Conservation (phyloP, 2,329 filamentous ascomycete species). For the Elsinoe australis region DNA sequence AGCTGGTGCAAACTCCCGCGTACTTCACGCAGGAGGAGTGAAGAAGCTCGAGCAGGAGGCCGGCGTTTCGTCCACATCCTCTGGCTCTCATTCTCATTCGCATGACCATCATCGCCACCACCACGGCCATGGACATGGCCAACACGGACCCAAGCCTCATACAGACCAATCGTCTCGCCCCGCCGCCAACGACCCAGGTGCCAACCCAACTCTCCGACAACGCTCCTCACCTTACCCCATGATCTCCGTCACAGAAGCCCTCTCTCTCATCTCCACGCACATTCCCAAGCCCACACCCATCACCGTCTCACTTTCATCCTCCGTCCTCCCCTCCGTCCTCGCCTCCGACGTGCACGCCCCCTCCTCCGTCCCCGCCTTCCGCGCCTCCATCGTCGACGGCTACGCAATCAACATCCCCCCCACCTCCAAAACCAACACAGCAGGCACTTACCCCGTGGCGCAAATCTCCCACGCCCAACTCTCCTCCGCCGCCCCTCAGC, state of each 20-base stretch:
- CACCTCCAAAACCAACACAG: slow-evolving; percentile 51
- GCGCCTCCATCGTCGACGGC: slow-evolving; percentile 93
- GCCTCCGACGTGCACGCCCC: slow-evolving; percentile 72
- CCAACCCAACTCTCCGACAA: slow-evolving; percentile 60
- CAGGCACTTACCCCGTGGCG: slow-evolving; percentile 77
- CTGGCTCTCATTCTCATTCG: slow-evolving; percentile 37
- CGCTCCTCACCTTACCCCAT: slow-evolving; percentile 87
- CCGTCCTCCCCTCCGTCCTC: slow-evolving; percentile 67
- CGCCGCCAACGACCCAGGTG: slow-evolving; percentile 52
- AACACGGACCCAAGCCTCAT: slow-evolving; percentile 57
- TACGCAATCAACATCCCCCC: slow-evolving; percentile 67
- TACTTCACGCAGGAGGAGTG: slow-evolving; percentile 70
- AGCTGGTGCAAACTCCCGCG: slow-evolving; percentile 71
- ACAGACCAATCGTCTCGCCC: slow-evolving; percentile 55
- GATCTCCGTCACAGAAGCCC: slow-evolving; percentile 75
- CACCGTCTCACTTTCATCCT: slow-evolving; percentile 53
- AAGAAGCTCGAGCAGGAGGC: slow-evolving; percentile 79
- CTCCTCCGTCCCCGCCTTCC: slow-evolving; percentile 85
- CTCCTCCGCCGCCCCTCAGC: slow-evolving; percentile 52
- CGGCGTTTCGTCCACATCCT: slow-evolving; percentile 47
- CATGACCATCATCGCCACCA: slow-evolving; percentile 33
- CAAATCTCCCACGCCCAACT: slow-evolving; percentile 74
- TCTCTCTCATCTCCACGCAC: slow-evolving; percentile 62
- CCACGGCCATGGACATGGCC: slow-evolving; percentile 48
- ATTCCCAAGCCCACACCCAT: slow-evolving; percentile 57